Evolutionary conservation across 768 basidiomycete species (phyloP), one percentile per base, ranked within the genome.

Genomic region (Leucosporidium creatinivorum): DNA sequence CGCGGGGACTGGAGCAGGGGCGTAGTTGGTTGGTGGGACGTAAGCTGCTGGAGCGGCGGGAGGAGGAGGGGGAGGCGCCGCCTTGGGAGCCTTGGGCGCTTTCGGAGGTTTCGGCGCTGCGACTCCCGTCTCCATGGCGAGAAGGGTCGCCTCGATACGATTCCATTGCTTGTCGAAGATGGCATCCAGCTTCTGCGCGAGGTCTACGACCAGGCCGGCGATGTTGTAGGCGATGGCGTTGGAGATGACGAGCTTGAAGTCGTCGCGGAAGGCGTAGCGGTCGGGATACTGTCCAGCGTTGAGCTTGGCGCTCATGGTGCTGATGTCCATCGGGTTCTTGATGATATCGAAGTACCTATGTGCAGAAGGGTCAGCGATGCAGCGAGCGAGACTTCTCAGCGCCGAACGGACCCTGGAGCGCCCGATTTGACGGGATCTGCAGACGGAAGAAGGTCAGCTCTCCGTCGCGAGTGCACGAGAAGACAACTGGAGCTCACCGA

Each of bases 241-340:
- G 55, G 80, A 76, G 57, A 92, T 84, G 86, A 98, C 91, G 62
- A 94, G 83, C 65, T 83, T 85, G 78, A 98, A 88, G 77, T 99
- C 96, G 31, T 83, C 81, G 70, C 87, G 86, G 77, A 98, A 94
- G 19, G 83, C 87, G 74, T 87, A 85, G 15, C 92, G 86, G 73
- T 89, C 86, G 68, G 85, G 83, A 80, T 97, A 98, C 79, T 87
- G 84, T 9, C 93, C 92, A 64, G 84, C 86, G 73, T 89, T 87
- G 17, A 98, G 80, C 77, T 94, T 97, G 48, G 88, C 88, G 31
- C 83, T 81, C 82, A 94, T 89, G 0, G 93, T 92, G 61, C 87
- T 86, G 23, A 98, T 81, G 76, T 99, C 96, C 91, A 99, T 97
- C 1, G 96, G 94, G 17, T 88, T 82, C 78, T 89, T 89, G 77